Evolutionary conservation across 768 basidiomycete genomes (phyloP).

Genomic region (Russula earlei): DNA sequence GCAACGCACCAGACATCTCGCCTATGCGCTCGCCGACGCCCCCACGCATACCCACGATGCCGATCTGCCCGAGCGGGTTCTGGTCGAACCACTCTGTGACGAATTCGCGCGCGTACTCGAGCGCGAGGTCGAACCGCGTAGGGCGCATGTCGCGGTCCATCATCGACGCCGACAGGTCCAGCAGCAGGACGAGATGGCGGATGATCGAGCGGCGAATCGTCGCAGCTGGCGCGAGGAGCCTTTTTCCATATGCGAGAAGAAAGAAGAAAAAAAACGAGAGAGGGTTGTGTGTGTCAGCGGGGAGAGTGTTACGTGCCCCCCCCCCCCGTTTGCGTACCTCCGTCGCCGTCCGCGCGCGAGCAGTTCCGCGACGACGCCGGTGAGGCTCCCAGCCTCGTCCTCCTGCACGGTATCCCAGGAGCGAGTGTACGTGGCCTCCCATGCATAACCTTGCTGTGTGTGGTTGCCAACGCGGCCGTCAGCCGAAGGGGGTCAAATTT

Average conservation of each 20-base stretch:
- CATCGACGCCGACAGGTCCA: slow-evolving; percentile 90
- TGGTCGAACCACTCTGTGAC: slow-evolving; percentile 98
- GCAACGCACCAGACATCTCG: slow-evolving; percentile 76
- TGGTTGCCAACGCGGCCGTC: not conserved
- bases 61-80: slow-evolving; percentile 96
- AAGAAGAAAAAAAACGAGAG: not conserved
- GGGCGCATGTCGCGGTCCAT: slow-evolving; percentile 94
- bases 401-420: slow-evolving; percentile 98
- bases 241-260: slow-evolving; percentile 23
- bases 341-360: slow-evolving; percentile 79
- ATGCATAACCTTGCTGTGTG: slow-evolving; percentile 74
- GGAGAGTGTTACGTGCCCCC: too few relatives aligned
- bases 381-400: slow-evolving; percentile 86
- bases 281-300: not conserved
- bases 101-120: slow-evolving; percentile 88
- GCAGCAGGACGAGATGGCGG: slow-evolving; percentile 84
- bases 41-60: slow-evolving; percentile 85
- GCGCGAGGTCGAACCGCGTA: slow-evolving; percentile 81
- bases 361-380: slow-evolving; percentile 81
- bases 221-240: slow-evolving; percentile 69
- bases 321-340: slow-evolving; percentile 59
- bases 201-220: slow-evolving; percentile 94
- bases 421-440: slow-evolving; percentile 91
- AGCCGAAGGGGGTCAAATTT: not conserved
- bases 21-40: slow-evolving; percentile 86